Conservation (phyloP, 2,329 filamentous ascomycete genomes). For the Diplocarpon rosae region DNA sequence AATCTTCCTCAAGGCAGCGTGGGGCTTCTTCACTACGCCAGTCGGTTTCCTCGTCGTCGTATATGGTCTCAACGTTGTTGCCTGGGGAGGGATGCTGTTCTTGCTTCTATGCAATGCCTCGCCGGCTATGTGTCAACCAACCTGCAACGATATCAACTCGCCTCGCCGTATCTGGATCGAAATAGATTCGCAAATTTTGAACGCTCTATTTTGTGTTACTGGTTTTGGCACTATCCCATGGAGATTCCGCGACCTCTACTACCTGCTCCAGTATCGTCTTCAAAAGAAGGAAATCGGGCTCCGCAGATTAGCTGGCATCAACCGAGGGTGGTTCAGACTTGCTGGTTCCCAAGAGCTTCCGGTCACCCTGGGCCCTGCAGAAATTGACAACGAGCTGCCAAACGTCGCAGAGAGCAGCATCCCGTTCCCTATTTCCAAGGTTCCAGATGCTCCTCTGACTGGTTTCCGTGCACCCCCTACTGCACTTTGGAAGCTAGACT, state of each 20-base stretch:
- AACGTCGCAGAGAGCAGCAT: conserved; percentile 36
- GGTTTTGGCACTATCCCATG: conserved; percentile 77
- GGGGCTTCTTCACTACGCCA: conserved; percentile 64
- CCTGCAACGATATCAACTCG: conserved; percentile 62
- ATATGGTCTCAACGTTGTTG: conserved; percentile 73
- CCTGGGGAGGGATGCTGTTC: conserved; percentile 88
- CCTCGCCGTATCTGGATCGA: conserved; percentile 79
- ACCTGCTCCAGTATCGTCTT: conserved; percentile 54
- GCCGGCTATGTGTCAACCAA: conserved; percentile 60
- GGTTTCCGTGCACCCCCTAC: conserved; percentile 59
- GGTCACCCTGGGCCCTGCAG: conserved; percentile 40
- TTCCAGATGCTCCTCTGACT: conserved; percentile 58
- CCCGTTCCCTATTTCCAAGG: conserved; percentile 52
- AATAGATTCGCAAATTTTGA: conserved; percentile 72
- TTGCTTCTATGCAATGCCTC: conserved; percentile 66
- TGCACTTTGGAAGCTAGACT: conserved; percentile 63
- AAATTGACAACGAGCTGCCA: conserved; percentile 33
- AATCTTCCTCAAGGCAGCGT: conserved; percentile 50
- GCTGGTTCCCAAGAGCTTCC: conserved; percentile 51
- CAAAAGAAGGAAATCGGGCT: conserved; percentile 43
- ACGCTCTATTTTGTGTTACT: conserved; percentile 76
- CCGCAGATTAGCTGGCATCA: conserved; percentile 60
- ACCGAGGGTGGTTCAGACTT: conserved; percentile 66
- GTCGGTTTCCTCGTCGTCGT: conserved; percentile 67
- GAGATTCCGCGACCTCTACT: conserved; percentile 73